Base-by-base conservation (phyloP, 139 green algal genomes). In the Pleodorina starrii region DNA sequence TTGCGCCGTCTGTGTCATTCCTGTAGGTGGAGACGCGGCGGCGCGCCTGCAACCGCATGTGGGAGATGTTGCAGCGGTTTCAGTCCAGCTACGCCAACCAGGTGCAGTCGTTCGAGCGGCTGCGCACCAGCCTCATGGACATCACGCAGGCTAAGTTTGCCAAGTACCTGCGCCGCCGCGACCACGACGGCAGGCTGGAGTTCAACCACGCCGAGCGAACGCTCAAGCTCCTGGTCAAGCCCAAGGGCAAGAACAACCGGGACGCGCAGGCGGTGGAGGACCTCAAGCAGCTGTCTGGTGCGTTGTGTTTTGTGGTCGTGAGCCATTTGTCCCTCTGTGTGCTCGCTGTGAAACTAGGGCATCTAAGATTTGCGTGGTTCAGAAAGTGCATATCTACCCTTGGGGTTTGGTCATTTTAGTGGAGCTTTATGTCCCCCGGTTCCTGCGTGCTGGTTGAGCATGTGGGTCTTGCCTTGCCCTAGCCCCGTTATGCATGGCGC, bases 261-360 rank as follows among this genome's bases (percentile, higher is more conserved):
- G 87, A 89, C 38, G 85, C 50, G 29, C 84, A 80, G 32, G 79
- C 81, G 9, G 89, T 95, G 16, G 84, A 90, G 27, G 93, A 97
- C 83, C 87, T 96, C 19, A 95, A 95, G 86, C 88, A 92, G 42
- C 89, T 97, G 32, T 95, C 90, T 23, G 86, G 90, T 93, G 60
- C 25, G 54, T 66, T 21, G 54, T n/a, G n/a, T n/a, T n/a, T n/a
- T n/a, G n/a, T n/a, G n/a, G n/a, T n/a, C n/a, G n/a, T n/a, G n/a
- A n/a, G n/a, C n/a, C n/a, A n/a, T n/a, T n/a, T n/a, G n/a, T n/a
- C n/a, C n/a, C n/a, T n/a, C n/a, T n/a, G n/a, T n/a, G n/a, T n/a
- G n/a, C n/a, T n/a, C n/a, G n/a, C n/a, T n/a, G n/a, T n/a, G n/a
- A n/a, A n/a, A n/a, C n/a, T n/a, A n/a, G n/a, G n/a, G n/a, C n/a